Evolutionary conservation across 1,284 basidiomycete genomes (phyloP).

Genomic region (Irpex rosettiformis): DNA sequence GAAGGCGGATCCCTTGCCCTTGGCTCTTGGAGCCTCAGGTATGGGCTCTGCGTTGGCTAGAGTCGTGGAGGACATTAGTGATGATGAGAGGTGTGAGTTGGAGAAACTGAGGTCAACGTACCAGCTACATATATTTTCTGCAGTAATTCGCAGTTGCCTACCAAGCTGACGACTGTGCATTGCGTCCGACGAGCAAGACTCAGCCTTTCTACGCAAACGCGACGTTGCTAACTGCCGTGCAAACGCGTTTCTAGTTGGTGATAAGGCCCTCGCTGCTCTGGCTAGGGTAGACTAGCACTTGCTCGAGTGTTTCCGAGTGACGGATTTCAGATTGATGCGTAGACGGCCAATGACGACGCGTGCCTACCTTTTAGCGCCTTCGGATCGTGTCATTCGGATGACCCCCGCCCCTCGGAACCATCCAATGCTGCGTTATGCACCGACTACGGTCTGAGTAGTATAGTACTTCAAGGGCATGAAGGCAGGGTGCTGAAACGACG

Average conservation of each 20-base stretch:
- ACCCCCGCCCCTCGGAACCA: not conserved
- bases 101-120: not conserved
- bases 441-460: too few species aligned
- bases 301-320: too few species aligned
- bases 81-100: not conserved
- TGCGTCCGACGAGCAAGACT: not conserved
- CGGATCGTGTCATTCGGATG: not conserved
- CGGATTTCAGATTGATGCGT: not conserved
- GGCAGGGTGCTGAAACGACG: too few species aligned
- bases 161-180: not conserved
- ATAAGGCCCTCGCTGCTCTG: too few species aligned
- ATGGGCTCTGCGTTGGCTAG: not conserved
- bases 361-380: not conserved
- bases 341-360: not conserved
- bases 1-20: slow-evolving; percentile 17
- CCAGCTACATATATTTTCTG: not conserved
- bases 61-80: not conserved
- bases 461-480: too few species aligned
- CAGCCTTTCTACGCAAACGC: not conserved
- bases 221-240: not conserved
- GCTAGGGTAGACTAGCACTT: too few species aligned
- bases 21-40: not conserved
- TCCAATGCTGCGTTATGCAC: not conserved
- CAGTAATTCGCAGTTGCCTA: not conserved
- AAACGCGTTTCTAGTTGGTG: not conserved